phyloP scores from a whole-genome alignment of 2,329 filamentous ascomycete species.

The Colletotrichum sansevieriae region DNA sequence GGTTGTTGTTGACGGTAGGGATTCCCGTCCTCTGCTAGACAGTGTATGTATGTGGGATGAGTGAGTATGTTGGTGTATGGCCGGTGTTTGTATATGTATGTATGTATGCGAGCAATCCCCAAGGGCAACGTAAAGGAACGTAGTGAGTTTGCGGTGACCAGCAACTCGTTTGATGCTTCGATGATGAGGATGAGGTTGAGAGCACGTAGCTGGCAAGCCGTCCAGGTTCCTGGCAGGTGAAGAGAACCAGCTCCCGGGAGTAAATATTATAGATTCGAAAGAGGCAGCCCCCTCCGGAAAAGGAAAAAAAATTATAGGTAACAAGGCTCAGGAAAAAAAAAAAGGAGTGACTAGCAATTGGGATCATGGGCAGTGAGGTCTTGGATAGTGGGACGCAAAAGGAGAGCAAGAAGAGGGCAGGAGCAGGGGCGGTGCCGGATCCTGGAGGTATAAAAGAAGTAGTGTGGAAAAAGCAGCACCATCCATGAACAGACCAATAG shows the following conservation, averaged over 20 bases:
- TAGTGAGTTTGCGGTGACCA: slow-evolving; percentile 56
- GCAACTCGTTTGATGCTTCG: slow-evolving; percentile 57
- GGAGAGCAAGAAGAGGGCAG: slow-evolving; percentile 55
- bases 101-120: slow-evolving; percentile 43
- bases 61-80: slow-evolving; percentile 18
- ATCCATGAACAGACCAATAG: slow-evolving; percentile 53
- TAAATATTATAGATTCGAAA: slow-evolving; percentile 57
- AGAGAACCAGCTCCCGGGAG: slow-evolving; percentile 68
- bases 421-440: slow-evolving; percentile 63
- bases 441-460: slow-evolving; percentile 66
- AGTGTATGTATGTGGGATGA: slow-evolving; percentile 13
- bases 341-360: slow-evolving; percentile 66
- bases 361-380: slow-evolving; percentile 52
- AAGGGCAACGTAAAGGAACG: slow-evolving; percentile 52
- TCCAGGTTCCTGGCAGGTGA: slow-evolving; percentile 56
- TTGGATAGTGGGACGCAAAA: slow-evolving; percentile 58
- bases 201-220: slow-evolving; percentile 51
- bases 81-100: slow-evolving; percentile 14
- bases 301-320: slow-evolving; percentile 47
- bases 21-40: slow-evolving; percentile 32
- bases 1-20: slow-evolving; percentile 45
- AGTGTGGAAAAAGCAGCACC: slow-evolving; percentile 56
- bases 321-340: slow-evolving; percentile 45
- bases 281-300: slow-evolving; percentile 52
- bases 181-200: slow-evolving; percentile 39